Evolutionary conservation across 2,329 filamentous ascomycete genomes (phyloP).

Genomic region (Chrysoporthe cubensis): DNA sequence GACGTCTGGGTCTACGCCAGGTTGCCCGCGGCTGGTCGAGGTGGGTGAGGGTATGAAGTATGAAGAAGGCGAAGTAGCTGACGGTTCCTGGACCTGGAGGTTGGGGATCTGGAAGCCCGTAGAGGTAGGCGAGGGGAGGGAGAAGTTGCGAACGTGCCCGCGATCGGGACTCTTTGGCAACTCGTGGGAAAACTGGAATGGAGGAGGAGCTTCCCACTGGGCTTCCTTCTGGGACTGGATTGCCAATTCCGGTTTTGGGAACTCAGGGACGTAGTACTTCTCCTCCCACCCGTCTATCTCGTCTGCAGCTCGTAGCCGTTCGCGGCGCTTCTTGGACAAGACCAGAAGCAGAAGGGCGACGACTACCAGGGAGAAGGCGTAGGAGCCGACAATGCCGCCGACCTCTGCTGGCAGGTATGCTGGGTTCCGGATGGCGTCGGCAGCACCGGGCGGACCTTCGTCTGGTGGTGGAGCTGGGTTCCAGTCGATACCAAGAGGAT

Average conservation of each 20-base stretch:
- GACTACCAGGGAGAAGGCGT: slow-evolving; percentile 76
- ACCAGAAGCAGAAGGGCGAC: slow-evolving; percentile 69
- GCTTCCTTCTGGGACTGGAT: slow-evolving; percentile 7
- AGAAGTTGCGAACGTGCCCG: slow-evolving; percentile 52
- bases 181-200: slow-evolving; percentile 35
- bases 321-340: slow-evolving; percentile 59
- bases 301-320: slow-evolving; percentile 56
- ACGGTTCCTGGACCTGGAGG: slow-evolving; percentile 8
- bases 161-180: slow-evolving; percentile 41
- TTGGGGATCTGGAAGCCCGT: slow-evolving; percentile 35
- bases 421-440: slow-evolving; percentile 61
- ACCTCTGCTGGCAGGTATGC: slow-evolving; percentile 79
- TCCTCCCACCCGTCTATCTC: slow-evolving; percentile 44
- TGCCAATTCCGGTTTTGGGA: slow-evolving; percentile 18
- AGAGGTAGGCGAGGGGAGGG: slow-evolving; percentile 52
- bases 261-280: slow-evolving; percentile 30
- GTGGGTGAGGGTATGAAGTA: slow-evolving; percentile 53
- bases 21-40: slow-evolving; percentile 52
- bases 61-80: slow-evolving; percentile 7
- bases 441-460: slow-evolving; percentile 63
- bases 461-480: slow-evolving; percentile 62
- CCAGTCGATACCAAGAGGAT: slow-evolving; percentile 54
- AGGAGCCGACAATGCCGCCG: slow-evolving; percentile 80
- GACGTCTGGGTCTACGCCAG: slow-evolving; percentile 70
- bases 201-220: slow-evolving; percentile 4